phyloP scores from a whole-genome alignment of 148 eudicot genomes.

The Dianthus caryophyllus region DNA sequence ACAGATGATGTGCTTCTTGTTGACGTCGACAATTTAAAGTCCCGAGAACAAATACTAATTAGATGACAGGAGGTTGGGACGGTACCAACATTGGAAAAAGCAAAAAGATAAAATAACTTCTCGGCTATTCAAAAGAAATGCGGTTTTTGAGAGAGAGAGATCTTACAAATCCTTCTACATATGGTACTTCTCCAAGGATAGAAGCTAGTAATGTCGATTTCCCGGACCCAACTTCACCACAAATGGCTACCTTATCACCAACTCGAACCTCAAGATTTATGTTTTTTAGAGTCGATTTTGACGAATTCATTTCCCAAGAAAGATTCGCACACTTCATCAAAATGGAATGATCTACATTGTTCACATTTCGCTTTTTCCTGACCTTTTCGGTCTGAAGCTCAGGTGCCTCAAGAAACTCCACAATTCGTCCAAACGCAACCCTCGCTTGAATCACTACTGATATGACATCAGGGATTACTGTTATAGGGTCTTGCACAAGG shows the following conservation, averaged over 20 bases:
- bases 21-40: too few species aligned
- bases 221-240: conserved; percentile 96
- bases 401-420: conserved; percentile 69
- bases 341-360: conserved; percentile 21
- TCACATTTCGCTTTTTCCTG: conserved; percentile 27
- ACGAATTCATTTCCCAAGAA: conserved; percentile 62
- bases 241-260: conserved; percentile 73
- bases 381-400: conserved; percentile 61
- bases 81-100: too few species aligned
- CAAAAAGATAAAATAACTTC: not conserved
- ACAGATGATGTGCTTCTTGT: not conserved
- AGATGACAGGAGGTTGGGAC: too few species aligned
- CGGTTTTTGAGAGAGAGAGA: conserved; percentile 1
- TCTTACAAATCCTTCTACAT: conserved; percentile 63
- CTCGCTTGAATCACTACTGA: conserved; percentile 80
- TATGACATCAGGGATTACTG: conserved; percentile 79
- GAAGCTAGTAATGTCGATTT: conserved; percentile 83
- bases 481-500: conserved; percentile 83
- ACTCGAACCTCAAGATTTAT: conserved; percentile 52
- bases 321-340: conserved; percentile 52
- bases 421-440: conserved; percentile 72
- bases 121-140: not conserved
- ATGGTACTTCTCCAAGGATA: conserved; percentile 84
- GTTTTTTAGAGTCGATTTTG: conserved; percentile 50
- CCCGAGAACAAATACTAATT: too few species aligned